Evolutionary conservation across 352 stramenopile species (phyloP).

Genomic region (Peronospora destructor): DNA sequence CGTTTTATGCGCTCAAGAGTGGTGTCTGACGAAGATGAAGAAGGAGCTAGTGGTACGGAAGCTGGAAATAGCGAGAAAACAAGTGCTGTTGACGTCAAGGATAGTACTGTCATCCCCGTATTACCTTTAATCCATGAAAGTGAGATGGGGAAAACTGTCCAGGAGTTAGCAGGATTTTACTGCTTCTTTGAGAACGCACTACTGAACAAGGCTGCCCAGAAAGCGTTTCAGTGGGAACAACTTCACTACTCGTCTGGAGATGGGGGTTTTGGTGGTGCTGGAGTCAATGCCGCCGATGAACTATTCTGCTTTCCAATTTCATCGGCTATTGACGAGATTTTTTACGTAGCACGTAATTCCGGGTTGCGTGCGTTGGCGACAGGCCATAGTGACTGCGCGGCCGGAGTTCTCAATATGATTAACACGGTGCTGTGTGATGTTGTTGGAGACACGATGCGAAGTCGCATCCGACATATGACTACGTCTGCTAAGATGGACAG

Average conservation of each 20-base stretch:
- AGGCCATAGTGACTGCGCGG: slow-evolving; percentile 73
- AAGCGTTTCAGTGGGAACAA: slow-evolving; percentile 85
- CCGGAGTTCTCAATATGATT: slow-evolving; percentile 82
- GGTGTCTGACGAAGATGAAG: slow-evolving; percentile 5
- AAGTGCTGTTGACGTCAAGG: slow-evolving; percentile 2
- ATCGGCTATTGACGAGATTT: slow-evolving; percentile 82
- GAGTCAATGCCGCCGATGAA: slow-evolving; percentile 17
- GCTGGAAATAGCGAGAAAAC: slow-evolving; percentile 1
- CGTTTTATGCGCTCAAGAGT: slow-evolving; percentile 80
- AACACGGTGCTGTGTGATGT: slow-evolving; percentile 75
- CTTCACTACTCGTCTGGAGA: slow-evolving; percentile 49
- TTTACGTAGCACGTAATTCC: slow-evolving; percentile 81
- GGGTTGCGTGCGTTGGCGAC: slow-evolving; percentile 73
- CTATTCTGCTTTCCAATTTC: slow-evolving; percentile 67
- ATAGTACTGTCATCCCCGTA: slow-evolving; percentile 5
- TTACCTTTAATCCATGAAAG: slow-evolving; percentile 64
- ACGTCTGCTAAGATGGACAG: slow-evolving; percentile 56
- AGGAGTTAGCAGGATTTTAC: slow-evolving; percentile 81
- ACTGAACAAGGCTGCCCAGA: slow-evolving; percentile 62
- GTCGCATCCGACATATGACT: slow-evolving; percentile 67
- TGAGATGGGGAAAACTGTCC: slow-evolving; percentile 71
- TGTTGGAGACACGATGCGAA: slow-evolving; percentile 73
- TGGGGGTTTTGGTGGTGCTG: slow-evolving; percentile 2
- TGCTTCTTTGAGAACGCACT: slow-evolving; percentile 84
- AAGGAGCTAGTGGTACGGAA: slow-evolving; percentile 3